These are phyloP conservation scores for Hypoxylon intermedium DNA, from an alignment of 495 filamentous ascomycete species.

Conservation along the genomic window DNA sequence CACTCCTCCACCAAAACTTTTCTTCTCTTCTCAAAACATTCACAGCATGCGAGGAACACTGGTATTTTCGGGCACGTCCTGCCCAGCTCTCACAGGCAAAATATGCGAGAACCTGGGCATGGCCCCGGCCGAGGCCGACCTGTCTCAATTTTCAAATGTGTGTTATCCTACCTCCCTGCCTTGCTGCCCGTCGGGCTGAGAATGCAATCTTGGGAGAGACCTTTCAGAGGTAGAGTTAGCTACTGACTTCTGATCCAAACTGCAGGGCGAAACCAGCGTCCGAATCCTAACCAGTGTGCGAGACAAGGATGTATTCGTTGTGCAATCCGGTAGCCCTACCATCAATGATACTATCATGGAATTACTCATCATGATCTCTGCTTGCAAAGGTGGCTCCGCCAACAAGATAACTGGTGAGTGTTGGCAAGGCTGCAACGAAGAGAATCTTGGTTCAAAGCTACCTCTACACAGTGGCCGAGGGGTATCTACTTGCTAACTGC, in stretches of 20 bases:
- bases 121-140: conserved; percentile 62
- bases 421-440: conserved; percentile 1
- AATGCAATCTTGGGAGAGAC: conserved; percentile 65
- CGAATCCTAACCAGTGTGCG: conserved; percentile 91
- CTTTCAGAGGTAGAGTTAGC: conserved; percentile 66
- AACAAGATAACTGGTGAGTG: conserved; percentile 93
- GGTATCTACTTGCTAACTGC: conserved; percentile 39
- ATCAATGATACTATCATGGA: conserved; percentile 99
- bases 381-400: conserved; percentile 95
- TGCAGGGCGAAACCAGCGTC: conserved; percentile 93
- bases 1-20: conserved; percentile 36
- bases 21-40: conserved; percentile 32
- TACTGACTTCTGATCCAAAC: conserved; percentile 73
- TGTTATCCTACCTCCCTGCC: conserved; percentile 34
- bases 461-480: conserved; percentile 12
- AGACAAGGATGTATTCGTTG: conserved; percentile 98
- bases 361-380: conserved; percentile 97
- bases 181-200: conserved; percentile 22
- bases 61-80: conserved; percentile 64
- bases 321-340: conserved; percentile 94
- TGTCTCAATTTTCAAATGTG: conserved; percentile 67
- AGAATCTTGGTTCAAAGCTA: conserved; percentile 7
- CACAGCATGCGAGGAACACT: conserved; percentile 62
- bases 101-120: conserved; percentile 68
- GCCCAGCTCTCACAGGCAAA: conserved; percentile 61